Evolutionary conservation across 495 filamentous ascomycete genomes (phyloP), one percentile per base, ranked within the genome.

Genomic region (Bacidia rubella): DNA sequence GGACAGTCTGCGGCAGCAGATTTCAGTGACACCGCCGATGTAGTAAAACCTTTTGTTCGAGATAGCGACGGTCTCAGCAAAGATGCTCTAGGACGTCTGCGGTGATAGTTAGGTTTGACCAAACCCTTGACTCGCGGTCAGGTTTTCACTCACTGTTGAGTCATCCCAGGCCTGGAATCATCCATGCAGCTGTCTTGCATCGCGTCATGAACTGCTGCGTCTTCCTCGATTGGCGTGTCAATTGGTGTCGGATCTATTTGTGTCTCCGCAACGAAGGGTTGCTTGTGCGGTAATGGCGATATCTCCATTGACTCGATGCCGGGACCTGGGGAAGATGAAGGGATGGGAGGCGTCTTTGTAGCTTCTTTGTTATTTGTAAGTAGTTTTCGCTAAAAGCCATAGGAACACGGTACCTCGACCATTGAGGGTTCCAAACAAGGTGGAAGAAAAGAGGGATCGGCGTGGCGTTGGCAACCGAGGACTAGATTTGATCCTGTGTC

Each of bases 241-340:
- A 72, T 69, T 0, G 83, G 80, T 1, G 78, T 81, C 2, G 87
- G 85, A 52, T 83, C 79, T 23, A 86, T 66, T 54, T 83, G 73
- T 3, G 71, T 69, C 11, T 67, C 63, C 44, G 71, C 61, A 32
- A 68, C 64, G 60, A 81, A 87, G 10, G 86, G 74, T 21, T 77
- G 74, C 70, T 96, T 98, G 66, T 95, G 90, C 11, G 90, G 92
- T 38, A 97, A 68, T 11, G 92, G 92, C 20, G 90, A 95, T 68
- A 95, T 82, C 59, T 97, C 93, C 89, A 97, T 96, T 32, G 74
- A 70, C 56, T 96, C 89, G 55, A 78, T 71, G n/a, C 68, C 71
- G n/a, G 75, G 70, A 12, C 74, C 75, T 11, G 90, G 90, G 5
- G 92, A 96, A 11, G 90, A 93, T 2, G 81, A 77, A 39, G 82